Percentiles rank a stretch among this genome's conserved stretches.
phyloP scores from a whole-genome alignment of 257 asterid genomes.

The Solanum sejunctum region DNA sequence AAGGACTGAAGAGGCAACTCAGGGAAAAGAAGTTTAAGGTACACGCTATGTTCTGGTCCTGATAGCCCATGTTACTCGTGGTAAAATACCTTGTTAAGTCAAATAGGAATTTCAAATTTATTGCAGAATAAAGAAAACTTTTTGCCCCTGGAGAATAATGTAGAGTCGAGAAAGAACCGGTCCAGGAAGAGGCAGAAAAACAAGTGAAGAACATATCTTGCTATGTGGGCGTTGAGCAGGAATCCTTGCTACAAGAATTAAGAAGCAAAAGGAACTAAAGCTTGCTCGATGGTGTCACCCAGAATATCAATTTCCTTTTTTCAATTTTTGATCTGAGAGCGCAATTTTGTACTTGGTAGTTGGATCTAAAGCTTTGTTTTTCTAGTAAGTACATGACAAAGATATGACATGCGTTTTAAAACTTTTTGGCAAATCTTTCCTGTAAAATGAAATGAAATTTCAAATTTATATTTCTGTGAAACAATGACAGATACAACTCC shows the following conservation, averaged over 20 bases:
- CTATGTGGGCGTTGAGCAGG: neutral
- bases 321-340: neutral
- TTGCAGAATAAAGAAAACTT: constrained; percentile 16
- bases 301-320: neutral
- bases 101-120: neutral
- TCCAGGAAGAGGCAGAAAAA: constrained; percentile 33
- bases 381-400: neutral
- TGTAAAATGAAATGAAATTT: neutral
- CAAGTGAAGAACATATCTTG: constrained; percentile 16
- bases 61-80: neutral
- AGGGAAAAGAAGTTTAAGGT: constrained; percentile 43
- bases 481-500: neutral
- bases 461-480: neutral
- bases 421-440: neutral
- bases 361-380: neutral
- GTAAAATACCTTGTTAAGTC: neutral
- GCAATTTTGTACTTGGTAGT: neutral
- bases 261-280: neutral
- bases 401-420: neutral
- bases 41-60: neutral
- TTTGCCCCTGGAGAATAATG: constrained; percentile 9
- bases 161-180: constrained; percentile 4
- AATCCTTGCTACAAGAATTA: neutral
- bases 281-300: neutral
- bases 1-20: constrained; percentile 30